Conservation (phyloP, 164 flowering plant genomes). For the Chimonanthus praecox region DNA sequence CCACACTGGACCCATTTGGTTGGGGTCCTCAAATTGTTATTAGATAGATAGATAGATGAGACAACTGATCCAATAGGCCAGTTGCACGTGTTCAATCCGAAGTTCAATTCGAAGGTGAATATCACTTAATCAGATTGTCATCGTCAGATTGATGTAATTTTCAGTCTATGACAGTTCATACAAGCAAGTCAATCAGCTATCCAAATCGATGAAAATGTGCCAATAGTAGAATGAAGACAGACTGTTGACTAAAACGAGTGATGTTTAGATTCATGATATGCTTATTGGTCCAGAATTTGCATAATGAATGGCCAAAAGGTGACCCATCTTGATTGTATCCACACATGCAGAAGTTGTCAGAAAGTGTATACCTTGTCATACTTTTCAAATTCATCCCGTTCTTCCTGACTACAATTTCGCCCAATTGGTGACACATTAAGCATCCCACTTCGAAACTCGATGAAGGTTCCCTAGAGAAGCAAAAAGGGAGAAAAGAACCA, state of each 20-base stretch:
- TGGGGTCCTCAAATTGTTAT: no score
- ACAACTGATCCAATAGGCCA: no score
- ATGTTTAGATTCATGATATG: neutral
- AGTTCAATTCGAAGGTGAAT: no score
- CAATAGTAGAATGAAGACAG: neutral
- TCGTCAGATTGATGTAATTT: no score
- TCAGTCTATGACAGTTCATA: no score
- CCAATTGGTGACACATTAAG: conserved; percentile 97
- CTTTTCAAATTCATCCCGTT: conserved; percentile 88
- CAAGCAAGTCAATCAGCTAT: no score
- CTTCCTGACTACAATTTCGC: conserved; percentile 97
- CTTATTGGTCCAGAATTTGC: neutral
- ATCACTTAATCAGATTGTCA: no score
- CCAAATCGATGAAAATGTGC: neutral
- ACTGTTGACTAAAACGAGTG: neutral
- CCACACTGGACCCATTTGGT: no score
- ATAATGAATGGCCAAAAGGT: neutral
- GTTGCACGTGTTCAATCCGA: no score
- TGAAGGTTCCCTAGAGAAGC: conserved; percentile 72
- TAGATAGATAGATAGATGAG: no score
- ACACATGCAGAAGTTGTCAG: neutral
- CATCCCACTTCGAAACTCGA: conserved; percentile 98
- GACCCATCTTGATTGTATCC: neutral
- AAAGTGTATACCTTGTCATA: conserved; percentile 73
- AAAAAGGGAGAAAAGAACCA: neutral